These are phyloP conservation scores for Magnaporthiopsis rhizophila DNA, from an alignment of 2,329 filamentous ascomycete genomes.

Conservation along the genomic window DNA sequence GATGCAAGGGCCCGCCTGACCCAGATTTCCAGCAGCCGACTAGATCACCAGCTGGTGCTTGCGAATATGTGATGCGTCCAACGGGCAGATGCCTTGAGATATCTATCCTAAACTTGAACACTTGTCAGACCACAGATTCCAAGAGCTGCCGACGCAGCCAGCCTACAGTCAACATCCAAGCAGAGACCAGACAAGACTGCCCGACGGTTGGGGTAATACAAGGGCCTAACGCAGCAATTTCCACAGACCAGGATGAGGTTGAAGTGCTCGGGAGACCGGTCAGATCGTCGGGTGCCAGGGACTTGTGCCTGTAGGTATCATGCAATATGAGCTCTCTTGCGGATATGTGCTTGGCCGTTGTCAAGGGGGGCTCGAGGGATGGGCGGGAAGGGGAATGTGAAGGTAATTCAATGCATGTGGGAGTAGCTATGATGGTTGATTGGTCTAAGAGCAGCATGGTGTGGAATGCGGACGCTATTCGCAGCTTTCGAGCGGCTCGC, in stretches of 20 bases:
- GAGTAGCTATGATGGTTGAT: background rate
- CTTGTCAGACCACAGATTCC: background rate
- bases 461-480: background rate
- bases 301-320: background rate
- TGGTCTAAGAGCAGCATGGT: background rate
- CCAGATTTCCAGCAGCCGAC: background rate
- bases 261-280: background rate
- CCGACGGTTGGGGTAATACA: background rate
- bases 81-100: background rate
- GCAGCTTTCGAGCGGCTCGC: background rate
- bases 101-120: background rate
- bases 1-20: background rate
- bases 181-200: background rate
- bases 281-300: background rate
- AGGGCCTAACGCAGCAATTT: background rate
- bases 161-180: background rate
- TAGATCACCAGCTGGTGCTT: background rate
- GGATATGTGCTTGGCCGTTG: background rate
- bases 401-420: background rate
- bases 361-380: background rate
- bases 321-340: background rate
- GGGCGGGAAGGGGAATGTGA: background rate
- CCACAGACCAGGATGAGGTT: background rate
- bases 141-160: background rate
- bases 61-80: background rate